Conservation (phyloP, 129 eudicot genomes). For the Scalesia atractyloides region DNA sequence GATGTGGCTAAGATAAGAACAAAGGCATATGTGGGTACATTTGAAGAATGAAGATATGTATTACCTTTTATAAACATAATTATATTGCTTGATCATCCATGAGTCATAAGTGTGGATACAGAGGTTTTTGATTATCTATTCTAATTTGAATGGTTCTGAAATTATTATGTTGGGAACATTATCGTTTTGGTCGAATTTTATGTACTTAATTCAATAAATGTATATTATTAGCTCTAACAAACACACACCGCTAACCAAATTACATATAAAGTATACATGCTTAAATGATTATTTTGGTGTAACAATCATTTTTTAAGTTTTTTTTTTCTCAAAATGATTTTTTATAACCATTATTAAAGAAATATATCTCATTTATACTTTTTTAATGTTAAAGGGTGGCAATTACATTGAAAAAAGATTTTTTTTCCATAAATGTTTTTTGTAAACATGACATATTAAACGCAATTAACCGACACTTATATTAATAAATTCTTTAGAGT, state of each 20-base stretch:
- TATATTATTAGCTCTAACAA: not conserved
- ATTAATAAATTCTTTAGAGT: not conserved
- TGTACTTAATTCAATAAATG: not conserved
- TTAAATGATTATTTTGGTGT: not conserved
- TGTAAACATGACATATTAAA: not conserved
- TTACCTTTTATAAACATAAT: too few species aligned
- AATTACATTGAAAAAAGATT: too few species aligned
- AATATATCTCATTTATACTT: not conserved
- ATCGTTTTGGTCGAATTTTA: not conserved
- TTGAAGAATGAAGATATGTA: too few species aligned
- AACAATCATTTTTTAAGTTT: too few species aligned
- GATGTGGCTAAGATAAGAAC: too few species aligned
- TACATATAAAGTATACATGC: not conserved
- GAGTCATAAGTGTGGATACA: not conserved
- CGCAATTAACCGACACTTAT: not conserved
- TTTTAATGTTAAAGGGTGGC: not conserved
- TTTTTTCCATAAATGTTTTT: not conserved
- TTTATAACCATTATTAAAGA: not conserved
- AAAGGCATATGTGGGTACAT: too few species aligned
- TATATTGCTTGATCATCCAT: too few species aligned
- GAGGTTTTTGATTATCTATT: not conserved
- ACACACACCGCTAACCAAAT: not conserved
- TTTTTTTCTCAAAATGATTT: not conserved
- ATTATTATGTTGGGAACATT: not conserved
- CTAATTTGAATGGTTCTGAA: not conserved